Base-by-base conservation (phyloP, 2,329 filamentous ascomycete species). In the Arthroderma sp. region DNA sequence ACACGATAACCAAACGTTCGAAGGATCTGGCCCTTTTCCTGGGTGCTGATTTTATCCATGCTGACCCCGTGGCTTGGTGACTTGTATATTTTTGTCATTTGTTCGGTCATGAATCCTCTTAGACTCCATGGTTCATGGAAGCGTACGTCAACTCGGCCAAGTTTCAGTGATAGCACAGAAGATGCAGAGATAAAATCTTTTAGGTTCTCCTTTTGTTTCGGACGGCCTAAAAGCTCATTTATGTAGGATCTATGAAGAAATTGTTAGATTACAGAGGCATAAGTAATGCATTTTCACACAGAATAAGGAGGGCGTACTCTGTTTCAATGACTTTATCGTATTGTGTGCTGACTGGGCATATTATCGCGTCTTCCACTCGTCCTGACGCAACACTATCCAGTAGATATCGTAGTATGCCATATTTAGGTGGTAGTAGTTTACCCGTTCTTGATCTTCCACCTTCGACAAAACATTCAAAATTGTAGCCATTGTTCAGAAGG, bases 291-390 rank as follows among this genome's bases (percentile, higher is more conserved):
- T 15, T 22, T 22, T 22, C 15, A 22, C 2, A 34, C 3, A 34
- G 32, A 34, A 34, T 11, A 5, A 6, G 37, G 29, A 36, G 29
- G 27, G 44, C 65, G 49, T 60, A 70, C 63, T 94, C 87, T 1
- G 93, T 94, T 63, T 98, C 91, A 48, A 98, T 93, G 45, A 98
- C 91, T 60, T 96, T 98, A 70, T 98, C 91, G 59, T 98, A 98
- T 60, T 98, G 91, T 0, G 88, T 95, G 61, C 85, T 93, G 38
- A 98, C 91, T 0, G 91, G 91, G 54, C 89, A 94, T 43, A 98
- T 86, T 36, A 95, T 84, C 30, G 86, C 81, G 62, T 98, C 91
- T 39, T 93, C 73, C 0, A 94, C 87, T 5, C 88, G 76, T 0
- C 88, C 87, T 0, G 85, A 93, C 4, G 95, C 68, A 9, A 98